phyloP scores from a whole-genome alignment of 345 rosid genomes.

The Hibiscus syriacus region DNA sequence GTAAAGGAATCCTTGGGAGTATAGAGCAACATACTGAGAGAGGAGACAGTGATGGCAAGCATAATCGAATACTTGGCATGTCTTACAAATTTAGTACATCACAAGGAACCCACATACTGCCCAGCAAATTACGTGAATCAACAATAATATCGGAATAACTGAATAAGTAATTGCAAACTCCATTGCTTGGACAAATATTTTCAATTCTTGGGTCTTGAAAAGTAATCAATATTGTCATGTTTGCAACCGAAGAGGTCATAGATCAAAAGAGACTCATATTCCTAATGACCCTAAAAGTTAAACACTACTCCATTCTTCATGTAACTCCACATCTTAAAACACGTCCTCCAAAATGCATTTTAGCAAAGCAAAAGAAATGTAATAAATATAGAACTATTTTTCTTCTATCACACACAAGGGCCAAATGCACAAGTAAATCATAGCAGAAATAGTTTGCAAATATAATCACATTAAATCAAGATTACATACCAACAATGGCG shows the following conservation, averaged over 20 bases:
- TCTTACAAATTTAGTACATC: not conserved
- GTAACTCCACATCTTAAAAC: not conserved
- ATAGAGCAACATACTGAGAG: not conserved
- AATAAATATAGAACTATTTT: not conserved
- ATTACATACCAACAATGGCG: slow-evolving; percentile 64
- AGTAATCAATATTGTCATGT: not conserved
- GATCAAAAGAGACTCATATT: not conserved
- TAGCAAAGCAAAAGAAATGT: not conserved
- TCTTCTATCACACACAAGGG: not conserved
- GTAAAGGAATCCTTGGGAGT: not conserved
- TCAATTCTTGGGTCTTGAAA: not conserved
- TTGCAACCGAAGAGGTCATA: not conserved
- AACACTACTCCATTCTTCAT: not conserved
- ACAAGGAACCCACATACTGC: not conserved
- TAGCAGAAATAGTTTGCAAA: too few relatives aligned
- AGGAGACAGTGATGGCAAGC: not conserved
- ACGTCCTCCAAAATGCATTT: not conserved
- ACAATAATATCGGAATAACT: too few relatives aligned
- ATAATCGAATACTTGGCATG: not conserved
- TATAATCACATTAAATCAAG: not conserved
- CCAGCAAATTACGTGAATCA: not conserved
- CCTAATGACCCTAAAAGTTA: not conserved
- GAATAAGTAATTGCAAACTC: not conserved
- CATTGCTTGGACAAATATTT: not conserved
- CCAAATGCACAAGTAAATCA: too few relatives aligned